Conservation (phyloP, 2,329 filamentous ascomycete genomes). For the Xylariomycetidae sp. region DNA sequence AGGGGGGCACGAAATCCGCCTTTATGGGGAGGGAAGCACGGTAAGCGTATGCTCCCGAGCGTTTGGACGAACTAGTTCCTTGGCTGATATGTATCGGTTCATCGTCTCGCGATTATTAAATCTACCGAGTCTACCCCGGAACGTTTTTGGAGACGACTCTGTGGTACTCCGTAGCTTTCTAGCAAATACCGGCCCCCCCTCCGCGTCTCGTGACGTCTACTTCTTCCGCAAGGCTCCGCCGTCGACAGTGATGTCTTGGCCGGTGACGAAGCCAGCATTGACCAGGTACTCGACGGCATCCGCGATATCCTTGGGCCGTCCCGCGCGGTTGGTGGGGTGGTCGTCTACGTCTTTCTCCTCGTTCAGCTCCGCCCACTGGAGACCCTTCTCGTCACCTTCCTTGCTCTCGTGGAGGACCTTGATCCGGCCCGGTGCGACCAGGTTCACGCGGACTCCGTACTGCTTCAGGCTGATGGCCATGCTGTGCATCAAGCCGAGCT, state of each 20-base stretch:
- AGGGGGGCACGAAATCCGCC: too few relatives aligned
- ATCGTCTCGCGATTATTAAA: too few relatives aligned
- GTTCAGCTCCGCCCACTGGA: conserved; percentile 1
- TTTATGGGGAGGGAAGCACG: too few relatives aligned
- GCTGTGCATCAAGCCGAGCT: conserved; percentile 29
- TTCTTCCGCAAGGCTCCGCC: conserved; percentile 23
- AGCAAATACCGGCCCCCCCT: too few relatives aligned
- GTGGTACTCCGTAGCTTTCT: too few relatives aligned
- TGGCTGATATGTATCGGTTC: too few relatives aligned
- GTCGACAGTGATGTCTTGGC: conserved; percentile 23
- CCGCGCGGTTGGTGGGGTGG: conserved; percentile 38
- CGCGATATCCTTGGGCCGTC: conserved; percentile 37
- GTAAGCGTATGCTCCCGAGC: too few relatives aligned
- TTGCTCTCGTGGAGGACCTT: conserved; percentile 40
- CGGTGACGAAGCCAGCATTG: conserved; percentile 23
- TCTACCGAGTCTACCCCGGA: too few relatives aligned
- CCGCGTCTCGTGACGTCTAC: too few relatives aligned
- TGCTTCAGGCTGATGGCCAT: conserved; percentile 29
- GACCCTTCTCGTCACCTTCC: conserved; percentile 27
- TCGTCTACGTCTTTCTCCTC: conserved; percentile 34
- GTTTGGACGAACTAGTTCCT: too few relatives aligned
- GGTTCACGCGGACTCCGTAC: conserved; percentile 30
- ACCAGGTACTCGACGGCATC: conserved; percentile 34
- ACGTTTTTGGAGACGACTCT: too few relatives aligned
- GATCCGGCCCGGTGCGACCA: conserved; percentile 39